phyloP scores from a whole-genome alignment of 1,284 basidiomycete genomes.

The Ustilago crameri region DNA sequence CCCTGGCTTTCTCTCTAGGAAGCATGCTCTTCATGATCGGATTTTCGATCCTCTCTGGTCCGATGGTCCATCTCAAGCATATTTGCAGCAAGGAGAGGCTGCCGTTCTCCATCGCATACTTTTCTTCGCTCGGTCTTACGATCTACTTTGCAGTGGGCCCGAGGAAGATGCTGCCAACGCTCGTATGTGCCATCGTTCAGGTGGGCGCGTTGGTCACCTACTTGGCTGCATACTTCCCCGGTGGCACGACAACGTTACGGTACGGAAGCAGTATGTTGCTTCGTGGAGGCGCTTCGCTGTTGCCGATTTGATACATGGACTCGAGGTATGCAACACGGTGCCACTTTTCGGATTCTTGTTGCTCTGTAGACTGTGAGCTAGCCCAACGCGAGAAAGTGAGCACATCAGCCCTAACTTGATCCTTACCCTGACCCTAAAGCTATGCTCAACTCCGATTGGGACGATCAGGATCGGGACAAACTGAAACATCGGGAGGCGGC shows the following conservation, averaged over 20 bases:
- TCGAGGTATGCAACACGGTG: background rate
- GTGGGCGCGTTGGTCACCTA: slow-evolving; percentile 60
- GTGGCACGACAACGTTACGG: slow-evolving; percentile 63
- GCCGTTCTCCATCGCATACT: slow-evolving; percentile 73
- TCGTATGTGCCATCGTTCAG: slow-evolving; percentile 60
- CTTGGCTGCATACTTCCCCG: slow-evolving; percentile 65
- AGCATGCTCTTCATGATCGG: slow-evolving; percentile 66
- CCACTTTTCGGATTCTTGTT: background rate
- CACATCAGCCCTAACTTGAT: too few relatives aligned
- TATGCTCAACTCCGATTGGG: too few relatives aligned
- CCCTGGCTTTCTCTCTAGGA: slow-evolving; percentile 64
- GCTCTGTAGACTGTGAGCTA: background rate
- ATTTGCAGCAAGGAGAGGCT: slow-evolving; percentile 70
- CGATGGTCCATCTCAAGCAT: slow-evolving; percentile 63
- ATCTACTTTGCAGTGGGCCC: slow-evolving; percentile 67
- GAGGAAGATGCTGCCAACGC: slow-evolving; percentile 57
- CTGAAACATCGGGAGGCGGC: too few relatives aligned
- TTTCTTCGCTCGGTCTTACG: slow-evolving; percentile 60
- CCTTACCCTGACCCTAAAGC: too few relatives aligned
- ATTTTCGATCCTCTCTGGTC: slow-evolving; percentile 65
- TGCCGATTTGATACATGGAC: slow-evolving; percentile 47
- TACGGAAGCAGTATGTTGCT: slow-evolving; percentile 62
- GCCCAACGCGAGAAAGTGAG: too few relatives aligned
- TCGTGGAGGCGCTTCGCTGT: slow-evolving; percentile 58
- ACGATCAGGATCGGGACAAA: too few relatives aligned